phyloP scores from a whole-genome alignment of 2,329 filamentous ascomycete species.

The Fusarium beomiforme region DNA sequence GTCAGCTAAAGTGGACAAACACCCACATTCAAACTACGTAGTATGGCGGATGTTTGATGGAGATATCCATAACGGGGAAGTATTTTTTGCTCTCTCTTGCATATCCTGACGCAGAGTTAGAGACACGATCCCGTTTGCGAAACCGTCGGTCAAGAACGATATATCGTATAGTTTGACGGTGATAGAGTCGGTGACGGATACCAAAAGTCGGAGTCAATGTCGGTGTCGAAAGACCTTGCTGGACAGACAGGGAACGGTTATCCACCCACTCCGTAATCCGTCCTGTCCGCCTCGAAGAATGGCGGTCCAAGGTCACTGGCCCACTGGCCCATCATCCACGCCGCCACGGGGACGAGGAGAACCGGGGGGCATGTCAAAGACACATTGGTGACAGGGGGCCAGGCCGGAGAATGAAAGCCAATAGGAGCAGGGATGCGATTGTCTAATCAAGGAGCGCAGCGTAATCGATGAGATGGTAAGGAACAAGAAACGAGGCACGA shows the following conservation, averaged over 20 bases:
- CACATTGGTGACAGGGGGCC: conserved; percentile 14
- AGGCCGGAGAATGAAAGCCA: conserved; percentile 19
- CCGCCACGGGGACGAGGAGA: conserved; percentile 25
- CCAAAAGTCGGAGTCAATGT: conserved; percentile 40
- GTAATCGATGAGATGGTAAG: conserved; percentile 12
- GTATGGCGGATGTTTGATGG: conserved; percentile 23
- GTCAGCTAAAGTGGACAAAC: conserved; percentile 23
- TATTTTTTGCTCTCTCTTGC: conserved; percentile 31
- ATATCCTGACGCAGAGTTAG: conserved; percentile 33
- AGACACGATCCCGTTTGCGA: conserved; percentile 30
- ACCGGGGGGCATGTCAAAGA: conserved; percentile 27
- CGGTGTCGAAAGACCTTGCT: conserved; percentile 39
- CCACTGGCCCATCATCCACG: conserved; percentile 26
- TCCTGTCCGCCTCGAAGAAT: conserved; percentile 35
- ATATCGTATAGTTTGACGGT: conserved; percentile 29
- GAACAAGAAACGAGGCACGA: conserved; percentile 25
- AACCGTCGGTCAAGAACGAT: conserved; percentile 40
- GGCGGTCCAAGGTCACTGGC: conserved; percentile 29
- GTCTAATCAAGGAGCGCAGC: conserved; percentile 21
- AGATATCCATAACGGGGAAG: conserved; percentile 14
- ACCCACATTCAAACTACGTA: conserved; percentile 3
- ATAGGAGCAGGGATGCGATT: conserved; percentile 15
- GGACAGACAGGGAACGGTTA: conserved; percentile 29
- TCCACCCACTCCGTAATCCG: conserved; percentile 36
- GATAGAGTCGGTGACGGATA: conserved; percentile 39